Conservation (phyloP, 2,329 filamentous ascomycete species). For the Talaromyces sp. region DNA sequence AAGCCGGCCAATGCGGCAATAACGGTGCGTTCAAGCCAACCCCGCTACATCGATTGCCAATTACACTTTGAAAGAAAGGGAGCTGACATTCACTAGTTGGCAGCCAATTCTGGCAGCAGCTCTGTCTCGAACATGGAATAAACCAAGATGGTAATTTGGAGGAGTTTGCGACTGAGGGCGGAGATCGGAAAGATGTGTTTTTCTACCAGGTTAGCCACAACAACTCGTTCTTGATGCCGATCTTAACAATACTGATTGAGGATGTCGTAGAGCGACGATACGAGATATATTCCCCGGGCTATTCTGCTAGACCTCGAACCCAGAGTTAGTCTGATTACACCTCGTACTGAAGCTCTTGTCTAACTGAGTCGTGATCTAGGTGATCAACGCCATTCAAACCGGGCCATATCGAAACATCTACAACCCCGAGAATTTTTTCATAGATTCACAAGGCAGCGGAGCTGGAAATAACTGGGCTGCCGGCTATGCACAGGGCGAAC, state of each 20-base stretch:
- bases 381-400: conserved; percentile 88
- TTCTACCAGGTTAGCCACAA: conserved; percentile 90
- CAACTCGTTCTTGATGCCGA: no score
- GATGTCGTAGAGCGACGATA: conserved; percentile 79
- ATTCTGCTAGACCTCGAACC: conserved; percentile 95
- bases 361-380: conserved; percentile 44
- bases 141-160: conserved; percentile 95
- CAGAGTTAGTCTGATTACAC: conserved; percentile 56
- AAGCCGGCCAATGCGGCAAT: conserved; percentile 98
- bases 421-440: conserved; percentile 98
- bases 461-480: conserved; percentile 99
- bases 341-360: neutral
- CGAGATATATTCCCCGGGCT: conserved; percentile 92
- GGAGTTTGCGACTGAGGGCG: conserved; percentile 95
- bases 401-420: conserved; percentile 98
- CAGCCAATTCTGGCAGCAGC: conserved; percentile 97
- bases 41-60: neutral
- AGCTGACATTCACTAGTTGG: conserved; percentile 62
- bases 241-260: neutral
- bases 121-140: conserved; percentile 97
- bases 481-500: conserved; percentile 88
- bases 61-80: conserved; percentile 19
- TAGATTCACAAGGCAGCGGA: conserved; percentile 88
- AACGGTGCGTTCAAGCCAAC: conserved; percentile 71
- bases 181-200: conserved; percentile 97